Conservation (phyloP, 108 stramenopile species). For the Halocafeteria seosinensis region DNA sequence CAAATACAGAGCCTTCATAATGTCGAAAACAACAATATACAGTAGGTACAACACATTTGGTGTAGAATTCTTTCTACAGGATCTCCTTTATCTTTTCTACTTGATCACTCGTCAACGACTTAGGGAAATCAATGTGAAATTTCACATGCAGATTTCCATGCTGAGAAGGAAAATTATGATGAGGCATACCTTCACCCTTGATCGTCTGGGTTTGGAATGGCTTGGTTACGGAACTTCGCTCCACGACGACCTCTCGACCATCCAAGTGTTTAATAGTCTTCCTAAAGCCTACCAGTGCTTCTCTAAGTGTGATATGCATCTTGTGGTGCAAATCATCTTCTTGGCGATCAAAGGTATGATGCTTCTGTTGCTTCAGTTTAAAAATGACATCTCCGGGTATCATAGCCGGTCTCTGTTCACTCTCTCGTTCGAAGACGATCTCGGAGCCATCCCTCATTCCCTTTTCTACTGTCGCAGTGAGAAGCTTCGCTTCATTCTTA, state of each 20-base stretch:
- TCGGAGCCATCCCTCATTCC: conserved; percentile 12
- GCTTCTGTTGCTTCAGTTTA: conserved; percentile 22
- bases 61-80: too few relatives aligned
- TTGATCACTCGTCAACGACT: conserved; percentile 5
- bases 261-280: conserved; percentile 31
- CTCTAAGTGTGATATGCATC: conserved; percentile 32
- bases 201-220: conserved; percentile 22
- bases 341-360: conserved; percentile 24
- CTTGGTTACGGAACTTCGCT: conserved; percentile 17
- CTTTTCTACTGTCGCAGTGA: conserved; percentile 13
- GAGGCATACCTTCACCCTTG: conserved; percentile 39
- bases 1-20: too few relatives aligned
- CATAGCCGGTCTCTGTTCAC: conserved; percentile 14
- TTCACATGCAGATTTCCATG: conserved; percentile 19
- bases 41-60: too few relatives aligned
- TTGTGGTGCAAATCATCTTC: conserved; percentile 33
- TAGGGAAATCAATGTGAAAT: conserved; percentile 20
- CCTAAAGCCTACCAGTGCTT: conserved; percentile 39
- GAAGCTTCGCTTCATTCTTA: conserved; percentile 12
- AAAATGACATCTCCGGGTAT: conserved; percentile 35
- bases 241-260: conserved; percentile 25
- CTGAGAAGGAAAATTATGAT: conserved; percentile 10
- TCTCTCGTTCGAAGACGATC: conserved; percentile 9
- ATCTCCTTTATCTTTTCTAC: background rate
- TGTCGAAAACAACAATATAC: too few relatives aligned